Base-by-base conservation (phyloP, 805 yeast genomes). In the Brettanomyces custersianus region DNA sequence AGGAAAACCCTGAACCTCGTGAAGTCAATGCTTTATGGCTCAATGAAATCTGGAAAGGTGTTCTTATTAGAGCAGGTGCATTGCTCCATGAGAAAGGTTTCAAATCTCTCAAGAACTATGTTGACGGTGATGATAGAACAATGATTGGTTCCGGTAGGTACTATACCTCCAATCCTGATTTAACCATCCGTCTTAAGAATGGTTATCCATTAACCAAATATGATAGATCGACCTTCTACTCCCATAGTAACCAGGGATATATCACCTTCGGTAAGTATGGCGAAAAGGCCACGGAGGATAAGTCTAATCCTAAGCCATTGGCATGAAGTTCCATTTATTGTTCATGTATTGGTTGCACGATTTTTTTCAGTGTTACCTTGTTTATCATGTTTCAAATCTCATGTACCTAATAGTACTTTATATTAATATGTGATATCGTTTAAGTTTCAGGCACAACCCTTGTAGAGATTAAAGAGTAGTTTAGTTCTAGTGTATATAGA, bases 161-260 rank as follows among this genome's bases (percentile, higher is more conserved):
- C 39, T 67, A 46, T 42, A 63, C 59, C 12, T 52, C 72, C 1
- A 69, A 68, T 40, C 74, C 74, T 4, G 73, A 68, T 44, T 49
- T 69, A 17, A 55, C 52, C 4, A 29, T 46, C 5, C 52, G 70
- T 40, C 47, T 69, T 26, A 45, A 51, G n/a, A 47, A 64, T 15
- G 68, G 65, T 8, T 33, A 29, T 20, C 44, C 48, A 16, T 52
- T 69, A 38, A 58, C 54, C 9, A 49, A 47, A 4, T 68, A 69
- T 39, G 58, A 63, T 34, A 55, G 77, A 48, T 33, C 34, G 4
- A 46, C 53, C 1, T 69, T 70, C 44, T 71, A 70, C 47, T 28
- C 31, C 15, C 22, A 13, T 7, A 20, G 36, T 4, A 45, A 44
- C 28, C 9, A 29, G 20, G 48, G 48, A 4, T 43, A 44, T 25